Conservation (phyloP, 768 basidiomycete species). For the Leccinum subtestaceum region DNA sequence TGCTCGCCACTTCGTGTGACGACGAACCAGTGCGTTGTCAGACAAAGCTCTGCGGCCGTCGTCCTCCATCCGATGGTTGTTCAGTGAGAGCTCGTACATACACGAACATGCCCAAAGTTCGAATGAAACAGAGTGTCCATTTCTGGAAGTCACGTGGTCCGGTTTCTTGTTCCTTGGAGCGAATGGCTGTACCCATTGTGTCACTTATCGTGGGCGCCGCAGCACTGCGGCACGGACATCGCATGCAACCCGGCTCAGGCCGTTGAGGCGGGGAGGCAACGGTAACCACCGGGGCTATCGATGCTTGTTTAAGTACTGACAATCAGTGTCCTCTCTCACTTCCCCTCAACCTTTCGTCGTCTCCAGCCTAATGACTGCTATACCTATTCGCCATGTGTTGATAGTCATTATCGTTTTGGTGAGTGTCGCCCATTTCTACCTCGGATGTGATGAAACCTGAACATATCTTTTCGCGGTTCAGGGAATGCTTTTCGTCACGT, state of each 20-base stretch:
- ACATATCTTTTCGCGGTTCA: background rate
- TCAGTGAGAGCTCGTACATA: no score
- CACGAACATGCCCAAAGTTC: no score
- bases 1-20: no score
- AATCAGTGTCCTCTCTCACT: background rate
- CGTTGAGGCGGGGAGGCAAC: background rate
- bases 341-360: background rate
- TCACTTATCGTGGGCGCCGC: background rate
- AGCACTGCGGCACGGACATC: background rate
- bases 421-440: constrained; percentile 4
- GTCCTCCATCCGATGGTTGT: no score
- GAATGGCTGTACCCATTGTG: no score
- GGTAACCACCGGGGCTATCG: background rate
- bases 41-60: no score
- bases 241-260: background rate
- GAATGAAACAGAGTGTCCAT: no score
- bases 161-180: no score
- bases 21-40: no score
- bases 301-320: background rate
- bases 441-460: background rate
- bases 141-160: no score
- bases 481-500: constrained; percentile 18
- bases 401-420: constrained; percentile 19
- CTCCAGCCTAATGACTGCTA: constrained; percentile 10
- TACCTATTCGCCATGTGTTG: constrained; percentile 22